Evolutionary conservation across 148 eudicot genomes (phyloP), one percentile per base, ranked within the genome.

Genomic region (Nepenthes mirabilis): DNA sequence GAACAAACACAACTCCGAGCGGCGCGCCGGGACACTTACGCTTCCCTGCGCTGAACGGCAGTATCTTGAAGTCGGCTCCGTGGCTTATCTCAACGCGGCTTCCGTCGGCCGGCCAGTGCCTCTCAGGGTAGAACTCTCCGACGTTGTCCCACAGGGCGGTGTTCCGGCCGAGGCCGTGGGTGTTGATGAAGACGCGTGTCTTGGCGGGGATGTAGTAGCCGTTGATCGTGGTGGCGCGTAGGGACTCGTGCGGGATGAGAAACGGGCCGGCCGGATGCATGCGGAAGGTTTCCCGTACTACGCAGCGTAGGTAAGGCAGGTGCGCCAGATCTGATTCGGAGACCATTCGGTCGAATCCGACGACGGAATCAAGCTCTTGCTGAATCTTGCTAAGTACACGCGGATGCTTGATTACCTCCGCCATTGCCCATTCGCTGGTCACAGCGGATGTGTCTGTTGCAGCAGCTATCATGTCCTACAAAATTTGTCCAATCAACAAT

Each of bases 341-440:
- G 13, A 88, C 98, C 89, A 93, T 80, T 6, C 96, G 72, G 37
- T 68, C 51, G 33, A 68, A 80, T 2, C 98, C 98, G 5, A 93
- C 89, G 0, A 88, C 70, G 0, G 61, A 60, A 69, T 93, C 96
- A 6, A 93, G 85, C 65, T 93, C 98, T 48, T 80, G 60, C 67
- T 93, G 98, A 74, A 89, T 71, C 55, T 79, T 73, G 10, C 5
- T 62, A 5, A 88, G 81, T 70, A 93, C 91, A 36, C 67, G 83
- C 71, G 98, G 98, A 58, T 88, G 78, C 56, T 82, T 93, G 23
- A 88, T 93, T 5, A 93, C 98, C 68, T 93, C 98, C 0, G 96
- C 77, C 98, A 93, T 88, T 33, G 96, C 98, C 96, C 98, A 93
- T 69, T 93, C 98, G 69, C 86, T 93, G 9, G 98, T 93, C 75